Evolutionary conservation across 306 rosid species (phyloP), one percentile per base, ranked within the genome.

Genomic region (Fragaria ananassa): DNA sequence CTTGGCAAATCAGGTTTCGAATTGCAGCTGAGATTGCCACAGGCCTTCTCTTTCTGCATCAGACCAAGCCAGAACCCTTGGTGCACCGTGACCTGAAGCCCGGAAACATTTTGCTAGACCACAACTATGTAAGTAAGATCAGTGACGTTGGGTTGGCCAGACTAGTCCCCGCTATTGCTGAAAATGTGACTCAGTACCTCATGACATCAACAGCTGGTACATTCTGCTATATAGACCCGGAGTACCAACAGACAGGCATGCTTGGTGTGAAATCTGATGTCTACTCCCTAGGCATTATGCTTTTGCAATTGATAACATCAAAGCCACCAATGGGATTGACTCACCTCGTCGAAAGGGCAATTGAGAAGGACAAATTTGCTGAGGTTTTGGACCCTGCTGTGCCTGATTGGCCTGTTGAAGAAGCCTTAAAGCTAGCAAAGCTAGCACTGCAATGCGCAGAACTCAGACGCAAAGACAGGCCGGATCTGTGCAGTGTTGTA

Each of bases 41-140:
- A 0, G 97, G 97, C 29, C 81, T 95, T 17, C 85, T 95, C 39
- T 95, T 95, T 81, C 96, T 95, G 49, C 99, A 95, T 67, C 97
- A 95, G 72, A 89, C 97, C 12, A 95, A 92, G 87, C 99, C 99
- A 4, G 99, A 95, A 70, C 97, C 99, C 9, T 71, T 95, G 29
- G 99, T 95, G 77, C 99, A 95, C 79, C 92, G 99, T 11, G 99
- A 95, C 79, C 91, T 95, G 37, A 95, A 95, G 80, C 99, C 99
- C 0, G 97, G 86, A 3, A 95, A 95, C 83, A 91, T 95, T 70
- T 82, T 95, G 76, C 84, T 95, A 51, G 99, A 90, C 81, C 84
- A 83, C 73, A 90, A 91, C 62, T 92, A 74, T 25, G 97, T 89
- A 17, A 83, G 97, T 63, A 95, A 95, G 86, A 85, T 95, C 2